phyloP scores from a whole-genome alignment of 305 asterid genomes.

The Fraxinus paxiana region DNA sequence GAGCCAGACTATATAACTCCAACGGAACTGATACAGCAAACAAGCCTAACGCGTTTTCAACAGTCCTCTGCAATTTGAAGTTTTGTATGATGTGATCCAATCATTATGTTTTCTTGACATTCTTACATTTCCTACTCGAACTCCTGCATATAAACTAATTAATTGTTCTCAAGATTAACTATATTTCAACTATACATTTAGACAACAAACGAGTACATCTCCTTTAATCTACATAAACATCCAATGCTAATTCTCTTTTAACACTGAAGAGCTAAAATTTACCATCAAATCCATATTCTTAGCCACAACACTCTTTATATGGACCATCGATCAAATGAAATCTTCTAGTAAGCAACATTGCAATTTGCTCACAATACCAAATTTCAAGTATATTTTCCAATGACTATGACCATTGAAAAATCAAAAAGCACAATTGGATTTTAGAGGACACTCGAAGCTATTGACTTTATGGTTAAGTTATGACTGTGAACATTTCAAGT shows the following conservation, averaged over 20 bases:
- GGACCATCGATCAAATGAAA: background rate
- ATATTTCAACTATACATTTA: background rate
- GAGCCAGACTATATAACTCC: background rate
- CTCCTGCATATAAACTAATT: background rate
- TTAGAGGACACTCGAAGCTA: background rate
- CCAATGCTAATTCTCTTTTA: background rate
- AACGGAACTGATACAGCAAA: background rate
- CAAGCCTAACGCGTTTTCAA: background rate
- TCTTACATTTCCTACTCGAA: background rate
- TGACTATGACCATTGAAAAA: background rate
- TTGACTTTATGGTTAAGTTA: background rate
- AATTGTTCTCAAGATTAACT: background rate
- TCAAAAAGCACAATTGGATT: background rate
- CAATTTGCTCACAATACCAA: background rate
- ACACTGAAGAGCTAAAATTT: background rate
- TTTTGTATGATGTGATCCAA: background rate
- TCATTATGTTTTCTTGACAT: background rate
- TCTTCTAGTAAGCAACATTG: background rate
- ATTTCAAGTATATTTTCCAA: background rate
- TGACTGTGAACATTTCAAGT: background rate
- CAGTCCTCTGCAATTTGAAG: background rate
- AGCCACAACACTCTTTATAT: background rate
- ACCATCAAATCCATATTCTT: background rate
- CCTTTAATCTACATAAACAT: background rate
- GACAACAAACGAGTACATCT: background rate